A percentile compares a stretch with the other conserved stretches of the same genome.
Conservation (phyloP, 2,329 filamentous ascomycete species). For the Phyllosticta citrichinensis region DNA sequence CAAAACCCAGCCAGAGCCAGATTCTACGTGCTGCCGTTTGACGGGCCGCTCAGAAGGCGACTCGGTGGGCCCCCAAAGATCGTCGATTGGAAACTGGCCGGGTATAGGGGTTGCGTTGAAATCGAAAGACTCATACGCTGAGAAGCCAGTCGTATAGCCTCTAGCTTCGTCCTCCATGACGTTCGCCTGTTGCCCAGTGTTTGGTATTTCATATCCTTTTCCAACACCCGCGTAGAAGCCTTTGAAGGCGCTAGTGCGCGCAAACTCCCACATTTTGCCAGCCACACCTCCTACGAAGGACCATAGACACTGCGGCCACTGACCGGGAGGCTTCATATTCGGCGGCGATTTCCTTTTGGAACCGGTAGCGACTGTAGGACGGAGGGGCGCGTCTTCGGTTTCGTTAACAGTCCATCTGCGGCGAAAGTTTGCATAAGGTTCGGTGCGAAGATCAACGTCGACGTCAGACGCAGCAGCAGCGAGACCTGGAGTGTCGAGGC, state of each 20-base stretch:
- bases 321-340: constrained; percentile 15
- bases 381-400: not conserved
- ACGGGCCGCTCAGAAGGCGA: constrained; percentile 21
- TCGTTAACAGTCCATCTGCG: constrained; percentile 19
- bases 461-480: constrained; percentile 28
- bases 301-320: constrained; percentile 52
- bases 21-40: constrained; percentile 32
- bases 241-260: constrained; percentile 55
- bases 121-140: constrained; percentile 1
- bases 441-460: constrained; percentile 25
- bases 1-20: constrained; percentile 4
- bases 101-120: constrained; percentile 32
- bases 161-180: constrained; percentile 18
- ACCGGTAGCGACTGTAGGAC: not conserved
- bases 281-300: constrained; percentile 56
- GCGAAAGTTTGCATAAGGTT: constrained; percentile 19
- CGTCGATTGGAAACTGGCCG: constrained; percentile 43
- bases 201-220: constrained; percentile 50
- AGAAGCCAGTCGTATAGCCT: constrained; percentile 18
- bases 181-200: constrained; percentile 15
- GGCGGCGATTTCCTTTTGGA: constrained; percentile 14
- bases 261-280: constrained; percentile 79
- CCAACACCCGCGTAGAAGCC: constrained; percentile 86
- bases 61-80: constrained; percentile 25
- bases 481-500: constrained; percentile 38